Evolutionary conservation across 257 asterid genomes (phyloP).

Genomic region (Lantana camara): DNA sequence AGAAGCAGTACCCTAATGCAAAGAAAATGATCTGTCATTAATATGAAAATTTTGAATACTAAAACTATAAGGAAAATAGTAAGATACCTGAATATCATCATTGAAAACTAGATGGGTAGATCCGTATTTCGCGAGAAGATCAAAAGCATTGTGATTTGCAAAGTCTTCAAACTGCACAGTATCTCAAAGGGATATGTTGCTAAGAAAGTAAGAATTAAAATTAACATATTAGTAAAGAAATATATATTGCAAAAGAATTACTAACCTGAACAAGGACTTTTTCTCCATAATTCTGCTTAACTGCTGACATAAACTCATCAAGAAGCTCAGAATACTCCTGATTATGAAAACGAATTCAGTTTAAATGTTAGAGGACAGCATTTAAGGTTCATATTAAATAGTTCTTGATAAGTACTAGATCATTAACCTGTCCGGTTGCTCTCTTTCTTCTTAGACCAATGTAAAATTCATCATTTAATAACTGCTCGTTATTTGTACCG

Average conservation of each 20-base stretch:
- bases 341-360: constrained; percentile 18
- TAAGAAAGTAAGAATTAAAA: not conserved
- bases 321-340: constrained; percentile 81
- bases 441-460: constrained; percentile 72
- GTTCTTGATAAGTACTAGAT: constrained; percentile 18
- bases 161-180: constrained; percentile 78
- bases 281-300: constrained; percentile 82
- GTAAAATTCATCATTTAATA: constrained; percentile 70
- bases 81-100: constrained; percentile 74
- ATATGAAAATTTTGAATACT: not conserved
- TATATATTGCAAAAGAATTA: constrained; percentile 11
- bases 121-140: constrained; percentile 72
- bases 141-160: constrained; percentile 87
- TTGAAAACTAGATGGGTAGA: constrained; percentile 81
- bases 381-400: not conserved
- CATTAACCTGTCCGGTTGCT: constrained; percentile 75
- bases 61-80: not conserved
- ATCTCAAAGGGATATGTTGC: constrained; percentile 3
- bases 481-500: constrained; percentile 76
- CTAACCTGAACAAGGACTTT: constrained; percentile 81
- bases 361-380: constrained; percentile 1
- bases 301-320: constrained; percentile 81
- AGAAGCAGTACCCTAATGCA: constrained; percentile 79
- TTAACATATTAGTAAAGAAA: not conserved
- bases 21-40: not conserved